Base-by-base conservation (phyloP, 108 stramenopile genomes). In the Nitzschia sp. region DNA sequence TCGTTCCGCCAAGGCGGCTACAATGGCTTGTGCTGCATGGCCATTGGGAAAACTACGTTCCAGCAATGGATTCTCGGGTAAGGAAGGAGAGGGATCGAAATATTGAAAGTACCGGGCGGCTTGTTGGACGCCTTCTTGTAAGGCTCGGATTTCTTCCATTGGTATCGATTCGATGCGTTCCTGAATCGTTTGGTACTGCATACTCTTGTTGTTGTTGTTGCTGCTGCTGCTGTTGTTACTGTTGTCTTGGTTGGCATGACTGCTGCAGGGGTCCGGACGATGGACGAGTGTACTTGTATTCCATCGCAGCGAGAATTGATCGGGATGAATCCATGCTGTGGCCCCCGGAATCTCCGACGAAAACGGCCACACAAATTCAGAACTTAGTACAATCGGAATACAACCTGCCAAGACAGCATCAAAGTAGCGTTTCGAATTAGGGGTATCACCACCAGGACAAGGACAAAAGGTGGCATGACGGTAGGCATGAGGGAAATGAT, bases 351-450 rank as follows among this genome's bases (percentile, higher is more conserved):
- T 67, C 9, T 55, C 53, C 0, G 10, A 9, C n/a, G 69, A 61
- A 52, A 70, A 76, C 0, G 75, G 69, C 75, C 75, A 76, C 29
- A 70, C 64, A 65, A 70, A 76, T n/a, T 76, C 75, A 10, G 40
- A 14, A 43, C 65, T 68, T 9, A 79, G 19, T 20, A 81, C 39
- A 20, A 81, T 51, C 7, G 80, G 83, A 63, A 84, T 71, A 51
- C 80, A 81, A n/a, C 80, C 77, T 7, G 73, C 75, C 46, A 69
- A 41, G 11, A 84, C 20, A 10, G 69, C 83, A 74, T 86, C 85
- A 56, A 80, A 83, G 51, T 69, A 77, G 8, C 85, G 78, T 70
- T 82, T 86, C n/a, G 85, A 74, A 14, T 71, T 76, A 38, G 85
- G 82, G 26, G 82, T 75, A 55, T 86, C 85, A 21, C 85, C 85